Evolutionary conservation across 1,139 yeast species (phyloP), one percentile per base, ranked within the genome.

Genomic region (Protomyces gravidus): DNA sequence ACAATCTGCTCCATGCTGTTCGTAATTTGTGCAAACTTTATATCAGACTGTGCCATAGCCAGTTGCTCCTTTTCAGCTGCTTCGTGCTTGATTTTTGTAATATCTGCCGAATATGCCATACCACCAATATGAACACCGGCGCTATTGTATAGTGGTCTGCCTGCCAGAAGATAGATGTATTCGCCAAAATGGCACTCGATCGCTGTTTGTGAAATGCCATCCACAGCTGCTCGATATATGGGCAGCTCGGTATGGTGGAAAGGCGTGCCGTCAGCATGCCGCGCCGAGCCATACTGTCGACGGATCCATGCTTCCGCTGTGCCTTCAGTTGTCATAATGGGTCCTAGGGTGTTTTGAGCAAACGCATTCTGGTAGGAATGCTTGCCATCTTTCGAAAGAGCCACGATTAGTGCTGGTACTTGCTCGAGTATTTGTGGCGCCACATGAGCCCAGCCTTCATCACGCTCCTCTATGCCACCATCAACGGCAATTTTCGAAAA

Each of bases 111-210:
- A 15, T 39, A 55, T 9, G 32, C 53, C 25, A 55, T 28, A 9
- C 59, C 59, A 9, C 59, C 59, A 36, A 23, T 39, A 15, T 48
- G 53, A 9, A 28, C 17, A 21, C 58, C 58, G 13, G 17, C 21
- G 19, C 25, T 28, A 33, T 55, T 46, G 45, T 55, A 55, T n/a
- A 55, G 17, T 1, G 59, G 59, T 13, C 59, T 53, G 9, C 53
- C 59, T n/a, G 52, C 48, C 28, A 55, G 25, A 5, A 55, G 40
- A 27, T 33, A 55, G 26, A 47, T 30, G 36, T 27, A 49, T 2
- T 51, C 47, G 21, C 58, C 58, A 46, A 46, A 53, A 46, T 46
- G 33, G 17, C 47, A 19, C 58, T 53, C 58, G 11, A 53, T n/a
- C 3, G 32, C 40, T 30, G 47, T 45, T 32, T n/a, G 19, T 1